Conservation (phyloP, 495 filamentous ascomycete species). For the Talaromyces thailandensis region DNA sequence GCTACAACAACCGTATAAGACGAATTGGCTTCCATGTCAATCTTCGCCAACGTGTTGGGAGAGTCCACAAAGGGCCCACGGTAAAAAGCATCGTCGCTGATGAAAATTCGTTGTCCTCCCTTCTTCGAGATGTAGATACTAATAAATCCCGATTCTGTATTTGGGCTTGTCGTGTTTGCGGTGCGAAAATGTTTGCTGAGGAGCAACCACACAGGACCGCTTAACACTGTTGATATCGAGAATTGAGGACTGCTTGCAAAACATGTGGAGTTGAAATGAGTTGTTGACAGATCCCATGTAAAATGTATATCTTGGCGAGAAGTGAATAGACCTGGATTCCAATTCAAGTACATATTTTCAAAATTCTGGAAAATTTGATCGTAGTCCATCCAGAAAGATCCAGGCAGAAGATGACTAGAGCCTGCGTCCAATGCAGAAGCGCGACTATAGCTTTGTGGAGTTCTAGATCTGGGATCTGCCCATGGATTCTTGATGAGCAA, state of each 20-base stretch:
- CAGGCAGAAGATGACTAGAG: slow-evolving; percentile 36
- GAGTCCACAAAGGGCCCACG: slow-evolving; percentile 85
- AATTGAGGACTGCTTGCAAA: slow-evolving; percentile 82
- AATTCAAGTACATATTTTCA: slow-evolving; percentile 92
- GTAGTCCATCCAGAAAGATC: slow-evolving; percentile 86
- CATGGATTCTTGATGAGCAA: slow-evolving; percentile 94
- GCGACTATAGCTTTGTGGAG: slow-evolving; percentile 8
- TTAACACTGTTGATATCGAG: slow-evolving; percentile 45
- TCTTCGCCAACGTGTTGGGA: slow-evolving; percentile 77
- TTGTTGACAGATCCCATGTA: slow-evolving; percentile 65
- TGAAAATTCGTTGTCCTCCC: slow-evolving; percentile 62
- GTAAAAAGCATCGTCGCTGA: slow-evolving; percentile 56
- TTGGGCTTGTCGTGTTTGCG: slow-evolving; percentile 19
- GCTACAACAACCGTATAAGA: slow-evolving; percentile 73
- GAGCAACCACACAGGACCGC: slow-evolving; percentile 70
- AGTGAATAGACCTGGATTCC: slow-evolving; percentile 82
- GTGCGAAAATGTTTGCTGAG: slow-evolving; percentile 71
- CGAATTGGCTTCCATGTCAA: slow-evolving; percentile 49
- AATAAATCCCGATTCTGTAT: slow-evolving; percentile 60
- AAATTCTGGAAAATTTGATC: slow-evolving; percentile 82
- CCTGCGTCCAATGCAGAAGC: slow-evolving; percentile 7
- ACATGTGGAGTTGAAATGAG: slow-evolving; percentile 45
- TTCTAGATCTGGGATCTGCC: slow-evolving; percentile 54
- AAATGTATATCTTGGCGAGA: slow-evolving; percentile 85
- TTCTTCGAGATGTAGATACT: slow-evolving; percentile 72